These are phyloP conservation scores for Fusarium aywerte DNA, from an alignment of 2,329 filamentous ascomycete species.

Conservation along the genomic window DNA sequence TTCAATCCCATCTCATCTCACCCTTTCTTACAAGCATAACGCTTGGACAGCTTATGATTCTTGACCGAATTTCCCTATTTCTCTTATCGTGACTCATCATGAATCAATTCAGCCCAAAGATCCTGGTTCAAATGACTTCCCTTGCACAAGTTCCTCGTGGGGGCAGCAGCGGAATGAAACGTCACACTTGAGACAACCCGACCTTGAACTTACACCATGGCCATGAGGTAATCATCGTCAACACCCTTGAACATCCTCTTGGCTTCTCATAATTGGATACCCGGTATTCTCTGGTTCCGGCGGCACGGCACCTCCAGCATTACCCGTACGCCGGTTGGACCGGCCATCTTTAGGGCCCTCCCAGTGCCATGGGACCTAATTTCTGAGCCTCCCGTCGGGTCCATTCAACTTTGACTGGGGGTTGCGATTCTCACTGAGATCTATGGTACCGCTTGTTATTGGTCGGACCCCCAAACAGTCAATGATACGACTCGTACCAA, in stretches of 20 bases:
- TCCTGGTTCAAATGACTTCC: constrained; percentile 1
- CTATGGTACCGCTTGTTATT: constrained; percentile 40
- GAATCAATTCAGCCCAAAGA: constrained; percentile 2
- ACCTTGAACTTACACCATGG: constrained; percentile 12
- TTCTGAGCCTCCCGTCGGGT: constrained; percentile 27
- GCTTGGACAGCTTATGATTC: background rate
- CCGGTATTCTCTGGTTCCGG: constrained; percentile 21
- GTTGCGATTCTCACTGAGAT: constrained; percentile 41
- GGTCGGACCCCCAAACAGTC: constrained; percentile 14
- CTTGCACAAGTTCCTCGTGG: constrained; percentile 15
- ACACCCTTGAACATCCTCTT: constrained; percentile 6
- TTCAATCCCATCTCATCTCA: constrained; percentile 16
- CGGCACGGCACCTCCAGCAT: constrained; percentile 22
- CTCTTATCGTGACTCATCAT: constrained; percentile 33
- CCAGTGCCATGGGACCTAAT: constrained; percentile 31
- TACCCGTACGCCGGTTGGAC: constrained; percentile 7
- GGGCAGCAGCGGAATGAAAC: constrained; percentile 36
- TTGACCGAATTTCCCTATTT: constrained; percentile 11
- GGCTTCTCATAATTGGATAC: constrained; percentile 17
- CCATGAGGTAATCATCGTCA: constrained; percentile 9
- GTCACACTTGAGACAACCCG: constrained; percentile 33
- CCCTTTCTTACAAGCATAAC: constrained; percentile 33
- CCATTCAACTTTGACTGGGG: constrained; percentile 18
- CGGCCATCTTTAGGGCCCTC: constrained; percentile 31
- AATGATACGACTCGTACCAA: constrained; percentile 7